A percentile compares a stretch with the other conserved stretches of the same genome.
Evolutionary conservation across 495 filamentous ascomycete species (phyloP).

Genomic region (Podospora pseudoanserina): DNA sequence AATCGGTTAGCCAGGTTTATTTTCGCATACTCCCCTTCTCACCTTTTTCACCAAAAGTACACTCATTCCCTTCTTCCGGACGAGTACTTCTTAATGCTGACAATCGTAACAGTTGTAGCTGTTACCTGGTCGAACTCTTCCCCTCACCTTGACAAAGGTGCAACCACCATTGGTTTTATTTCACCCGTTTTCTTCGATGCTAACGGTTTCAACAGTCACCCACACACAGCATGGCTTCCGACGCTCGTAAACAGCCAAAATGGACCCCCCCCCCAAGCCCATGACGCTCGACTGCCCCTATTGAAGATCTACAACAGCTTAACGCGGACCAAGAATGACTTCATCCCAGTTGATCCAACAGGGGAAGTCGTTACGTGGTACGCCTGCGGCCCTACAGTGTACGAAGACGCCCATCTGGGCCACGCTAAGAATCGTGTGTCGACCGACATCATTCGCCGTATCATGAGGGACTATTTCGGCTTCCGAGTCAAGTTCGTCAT

Average conservation of each 20-base stretch:
- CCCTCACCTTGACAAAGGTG: too few species aligned
- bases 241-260: conserved; percentile 26
- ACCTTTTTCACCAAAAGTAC: too few species aligned
- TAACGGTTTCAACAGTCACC: not conserved
- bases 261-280: conserved; percentile 26
- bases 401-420: conserved; percentile 77
- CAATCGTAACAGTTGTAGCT: too few species aligned
- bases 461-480: conserved; percentile 72
- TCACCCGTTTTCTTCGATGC: too few species aligned
- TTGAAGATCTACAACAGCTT: conserved; percentile 63
- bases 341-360: conserved; percentile 61
- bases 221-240: conserved; percentile 22
- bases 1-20: not conserved
- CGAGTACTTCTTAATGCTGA: too few species aligned
- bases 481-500: conserved; percentile 74
- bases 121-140: too few species aligned
- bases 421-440: conserved; percentile 77
- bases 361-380: conserved; percentile 68
- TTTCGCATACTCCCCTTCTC: not conserved
- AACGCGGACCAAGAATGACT: conserved; percentile 62
- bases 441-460: conserved; percentile 74
- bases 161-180: too few species aligned
- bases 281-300: conserved; percentile 25
- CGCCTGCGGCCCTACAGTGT: conserved; percentile 76
- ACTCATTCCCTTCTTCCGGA: too few species aligned